Evolutionary conservation across 1,284 basidiomycete genomes (phyloP).

Genomic region (Ustilago trichophora): DNA sequence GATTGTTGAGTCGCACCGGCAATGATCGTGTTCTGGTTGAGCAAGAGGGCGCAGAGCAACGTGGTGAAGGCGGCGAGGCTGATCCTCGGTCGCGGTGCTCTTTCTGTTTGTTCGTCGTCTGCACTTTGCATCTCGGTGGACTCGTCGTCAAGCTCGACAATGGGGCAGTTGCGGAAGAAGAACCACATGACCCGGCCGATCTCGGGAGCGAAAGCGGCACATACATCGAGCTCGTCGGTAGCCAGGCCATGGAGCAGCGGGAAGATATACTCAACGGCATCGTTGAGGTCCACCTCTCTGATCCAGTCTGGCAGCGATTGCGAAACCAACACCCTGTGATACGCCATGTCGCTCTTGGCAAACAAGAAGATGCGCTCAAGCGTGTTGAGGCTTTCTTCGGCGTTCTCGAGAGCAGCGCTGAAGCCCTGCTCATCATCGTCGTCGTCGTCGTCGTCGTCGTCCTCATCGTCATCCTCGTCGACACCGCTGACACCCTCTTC

Average conservation of each 20-base stretch:
- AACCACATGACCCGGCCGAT: conserved; percentile 89
- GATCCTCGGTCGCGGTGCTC: conserved; percentile 70
- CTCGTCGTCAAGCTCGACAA: conserved; percentile 40
- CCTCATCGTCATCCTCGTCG: conserved; percentile 8
- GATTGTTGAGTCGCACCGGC: conserved; percentile 79
- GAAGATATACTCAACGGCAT: conserved; percentile 92
- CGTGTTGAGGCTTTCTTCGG: conserved; percentile 71
- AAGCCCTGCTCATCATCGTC: conserved; percentile 25
- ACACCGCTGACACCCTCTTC: conserved; percentile 7
- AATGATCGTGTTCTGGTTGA: conserved; percentile 80
- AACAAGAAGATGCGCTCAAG: conserved; percentile 95
- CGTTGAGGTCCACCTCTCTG: conserved; percentile 74
- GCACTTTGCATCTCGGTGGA: conserved; percentile 37
- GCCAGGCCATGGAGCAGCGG: conserved; percentile 87
- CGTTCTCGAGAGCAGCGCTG: conserved; percentile 15
- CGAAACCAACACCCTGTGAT: conserved; percentile 82
- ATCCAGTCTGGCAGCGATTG: conserved; percentile 65
- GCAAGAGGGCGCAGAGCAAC: conserved; percentile 84
- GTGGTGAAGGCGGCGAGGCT: conserved; percentile 88
- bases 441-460: conserved; percentile 18
- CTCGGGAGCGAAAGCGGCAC: conserved; percentile 85
- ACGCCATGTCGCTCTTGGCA: conserved; percentile 82
- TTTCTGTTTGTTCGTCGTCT: conserved; percentile 32
- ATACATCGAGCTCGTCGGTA: conserved; percentile 89
- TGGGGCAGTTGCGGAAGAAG: conserved; percentile 79